Evolutionary conservation across 2,329 filamentous ascomycete species (phyloP), one percentile per base, ranked within the genome.

Genomic region (Aureobasidium musti): DNA sequence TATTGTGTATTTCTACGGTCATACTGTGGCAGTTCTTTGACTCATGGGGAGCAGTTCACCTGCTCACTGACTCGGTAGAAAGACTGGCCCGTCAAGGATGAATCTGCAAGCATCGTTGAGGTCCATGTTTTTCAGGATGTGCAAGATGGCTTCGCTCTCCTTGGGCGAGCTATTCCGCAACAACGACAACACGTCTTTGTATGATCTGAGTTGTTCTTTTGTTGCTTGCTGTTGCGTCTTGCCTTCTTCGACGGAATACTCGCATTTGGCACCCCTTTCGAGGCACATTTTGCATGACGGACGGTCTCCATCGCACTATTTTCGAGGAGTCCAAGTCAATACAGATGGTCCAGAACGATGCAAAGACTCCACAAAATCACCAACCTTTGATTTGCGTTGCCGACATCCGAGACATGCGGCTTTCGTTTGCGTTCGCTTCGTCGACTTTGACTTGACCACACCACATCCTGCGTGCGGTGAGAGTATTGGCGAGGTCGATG

Each of bases 201-300:
- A 63, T 7, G 33, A 26, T 28, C 49, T 41, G 30, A 50, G 59
- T 28, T 52, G 59, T 8, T 63, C 59, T 19, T 52, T 50, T 0
- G 59, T 52, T 8, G 59, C 59, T 52, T 63, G 59, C 21, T 63
- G 59, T 21, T 63, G 59, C 1, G 59, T 63, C 33, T 52, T 28
- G 23, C 59, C 59, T 30, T 50, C 14, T 23, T 63, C 43, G 43
- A 63, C 59, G 2, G 43, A 50, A 23, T 63, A 63, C 8, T 33
- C 11, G 21, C 59, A 63, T 2, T 47, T 11, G 8, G 26, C 10
- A 6, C 14, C 14, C 14, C 30, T 63, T 5, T 63, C 43, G 59
- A 14, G 19, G 45, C 59, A 63, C 21, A 35, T 26, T 26, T 28
- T 50, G 26, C 59, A 63, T 30, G 45, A 23, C 8, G 59, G 45